Base-by-base conservation (phyloP, 805 yeast genomes). In the Huiozyma naganishii region DNA sequence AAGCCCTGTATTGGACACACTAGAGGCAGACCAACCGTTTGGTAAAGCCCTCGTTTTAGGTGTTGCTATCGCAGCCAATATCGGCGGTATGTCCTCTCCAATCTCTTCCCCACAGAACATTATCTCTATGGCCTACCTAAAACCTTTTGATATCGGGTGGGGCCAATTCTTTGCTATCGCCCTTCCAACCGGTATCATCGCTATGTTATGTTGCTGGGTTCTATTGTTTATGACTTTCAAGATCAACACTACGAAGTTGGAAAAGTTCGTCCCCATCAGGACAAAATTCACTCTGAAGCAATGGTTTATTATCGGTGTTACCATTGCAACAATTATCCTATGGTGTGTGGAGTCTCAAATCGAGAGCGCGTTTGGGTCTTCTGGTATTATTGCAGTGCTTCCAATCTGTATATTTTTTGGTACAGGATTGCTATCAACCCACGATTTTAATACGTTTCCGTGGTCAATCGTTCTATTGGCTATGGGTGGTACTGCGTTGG, bases 61-160 rank as follows among this genome's bases (percentile, higher is more conserved):
- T 44, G 83, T 90, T 52, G 97, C 97, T 0, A 69, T 90, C 42
- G 83, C 97, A 3, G 85, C 95, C 23, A 85, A 90, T 61, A 71
- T 90, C 44, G 97, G 95, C 17, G 97, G 97, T 56, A 87, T 89
- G 95, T 81, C 95, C 0, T 86, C 95, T 10, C 97, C 97, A 7
- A 90, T 90, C 55, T 86, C 97, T 1, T 86, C 96, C 2, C 97
- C 97, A 3, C 97, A 90, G 62, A 90, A 90, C 61, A 83, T 90
- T 49, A 81, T 90, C 50, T 96, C 96, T 1, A 72, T 90, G 62
- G 81, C 81, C 52, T 77, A 80, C 55, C 80, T 90, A 84, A 71
- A 71, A 42, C 87, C 88, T 58, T 59, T 72, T 68, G 64, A 71
- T 59, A 55, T 74, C 66, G 66, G 74, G 23, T 90, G 98, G 98